Evolutionary conservation across 2,329 filamentous ascomycete species (phyloP).

Genomic region (Fusarium praegraminearum): DNA sequence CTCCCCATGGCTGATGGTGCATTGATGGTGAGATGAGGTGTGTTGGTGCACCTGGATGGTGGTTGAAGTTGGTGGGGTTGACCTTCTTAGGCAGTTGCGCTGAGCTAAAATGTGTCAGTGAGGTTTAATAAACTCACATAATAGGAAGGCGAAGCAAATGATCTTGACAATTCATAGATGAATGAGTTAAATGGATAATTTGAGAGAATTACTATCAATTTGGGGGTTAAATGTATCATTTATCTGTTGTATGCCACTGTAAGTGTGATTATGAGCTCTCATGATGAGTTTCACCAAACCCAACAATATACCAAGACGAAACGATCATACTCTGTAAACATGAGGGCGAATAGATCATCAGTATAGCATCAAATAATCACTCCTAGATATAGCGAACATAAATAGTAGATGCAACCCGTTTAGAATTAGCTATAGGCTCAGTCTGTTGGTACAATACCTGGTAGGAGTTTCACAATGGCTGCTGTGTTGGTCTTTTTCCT

Average conservation of each 20-base stretch:
- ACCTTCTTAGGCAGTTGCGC: slow-evolving; percentile 15
- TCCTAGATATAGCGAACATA: background rate
- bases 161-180: background rate
- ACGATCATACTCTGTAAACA: background rate
- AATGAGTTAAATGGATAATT: background rate
- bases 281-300: background rate
- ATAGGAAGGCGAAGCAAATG: background rate
- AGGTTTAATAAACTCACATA: background rate
- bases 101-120: slow-evolving; percentile 11
- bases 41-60: slow-evolving; percentile 1
- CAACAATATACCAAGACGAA: background rate
- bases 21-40: slow-evolving; percentile 18
- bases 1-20: slow-evolving; percentile 58
- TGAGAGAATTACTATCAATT: no score
- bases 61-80: slow-evolving; percentile 22
- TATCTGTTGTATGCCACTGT: background rate
- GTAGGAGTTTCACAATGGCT: background rate
- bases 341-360: background rate
- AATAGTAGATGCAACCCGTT: background rate
- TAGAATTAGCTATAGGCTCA: no score
- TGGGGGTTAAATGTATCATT: no score
- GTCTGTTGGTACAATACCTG: no score
- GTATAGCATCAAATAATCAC: background rate
- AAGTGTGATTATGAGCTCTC: background rate
- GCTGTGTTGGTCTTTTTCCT: background rate